Evolutionary conservation across 176 grass and related monocot genomes (phyloP).

Genomic region (Rhynchospora breviuscula): DNA sequence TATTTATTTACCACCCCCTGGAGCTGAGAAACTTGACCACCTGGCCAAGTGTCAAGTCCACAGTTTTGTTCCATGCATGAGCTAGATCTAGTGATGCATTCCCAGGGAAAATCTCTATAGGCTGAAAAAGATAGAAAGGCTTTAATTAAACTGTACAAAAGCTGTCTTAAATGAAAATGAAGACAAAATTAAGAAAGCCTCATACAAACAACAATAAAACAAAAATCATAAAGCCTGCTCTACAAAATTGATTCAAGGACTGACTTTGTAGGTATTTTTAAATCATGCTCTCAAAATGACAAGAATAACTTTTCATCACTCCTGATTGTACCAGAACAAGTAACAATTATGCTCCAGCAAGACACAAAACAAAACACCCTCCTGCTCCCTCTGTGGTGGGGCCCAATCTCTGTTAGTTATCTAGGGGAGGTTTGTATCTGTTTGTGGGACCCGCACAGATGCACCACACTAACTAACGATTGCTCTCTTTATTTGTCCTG

Average conservation of each 20-base stretch:
- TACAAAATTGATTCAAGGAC: background rate
- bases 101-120: background rate
- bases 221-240: background rate
- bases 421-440: too few species aligned
- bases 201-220: background rate
- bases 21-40: constrained; percentile 37
- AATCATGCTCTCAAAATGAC: background rate
- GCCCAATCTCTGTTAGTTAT: too few species aligned
- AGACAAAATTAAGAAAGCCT: background rate
- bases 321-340: background rate
- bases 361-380: background rate
- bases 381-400: background rate
- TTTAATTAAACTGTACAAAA: background rate
- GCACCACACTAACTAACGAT: background rate
- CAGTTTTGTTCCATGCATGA: constrained; percentile 40
- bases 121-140: constrained; percentile 20
- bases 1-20: constrained; percentile 28
- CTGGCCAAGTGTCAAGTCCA: constrained; percentile 33
- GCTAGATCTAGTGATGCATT: constrained; percentile 31
- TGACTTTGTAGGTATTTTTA: background rate
- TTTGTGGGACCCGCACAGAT: too few species aligned
- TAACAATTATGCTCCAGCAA: background rate
- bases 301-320: background rate
- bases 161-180: background rate
- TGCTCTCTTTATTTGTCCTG: background rate